Conservation (phyloP, 2,329 filamentous ascomycete species). For the Aspergillus caelatus region DNA sequence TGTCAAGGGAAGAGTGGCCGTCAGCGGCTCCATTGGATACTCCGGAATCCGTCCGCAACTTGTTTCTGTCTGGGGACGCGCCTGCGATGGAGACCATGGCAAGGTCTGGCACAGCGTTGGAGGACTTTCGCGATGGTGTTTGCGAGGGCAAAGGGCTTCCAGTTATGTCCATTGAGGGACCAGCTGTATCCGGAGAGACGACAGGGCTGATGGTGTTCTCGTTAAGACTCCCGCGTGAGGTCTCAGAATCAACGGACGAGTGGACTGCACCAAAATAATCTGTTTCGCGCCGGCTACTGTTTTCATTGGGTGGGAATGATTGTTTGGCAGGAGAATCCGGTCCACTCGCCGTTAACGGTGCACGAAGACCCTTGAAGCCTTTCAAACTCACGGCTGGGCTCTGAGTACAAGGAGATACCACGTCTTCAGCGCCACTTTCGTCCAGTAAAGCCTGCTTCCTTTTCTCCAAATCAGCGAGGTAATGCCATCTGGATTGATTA, state of each 20-base stretch:
- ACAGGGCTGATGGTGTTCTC: slow-evolving; percentile 39
- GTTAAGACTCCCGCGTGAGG: slow-evolving; percentile 26
- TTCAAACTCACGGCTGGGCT: slow-evolving; percentile 29
- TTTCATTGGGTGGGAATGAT: slow-evolving; percentile 12
- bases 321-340: slow-evolving; percentile 16
- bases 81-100: slow-evolving; percentile 28
- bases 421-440: slow-evolving; percentile 24
- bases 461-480: slow-evolving; percentile 36
- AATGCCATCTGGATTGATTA: slow-evolving; percentile 73
- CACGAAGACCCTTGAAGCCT: slow-evolving; percentile 13
- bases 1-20: slow-evolving; percentile 12
- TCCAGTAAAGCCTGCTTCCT: slow-evolving; percentile 28
- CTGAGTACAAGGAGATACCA: slow-evolving; percentile 39
- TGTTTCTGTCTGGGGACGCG: slow-evolving; percentile 18
- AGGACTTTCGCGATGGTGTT: slow-evolving; percentile 34
- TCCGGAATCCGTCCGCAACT: slow-evolving; percentile 11
- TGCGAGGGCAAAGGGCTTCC: slow-evolving; percentile 27
- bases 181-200: slow-evolving; percentile 38
- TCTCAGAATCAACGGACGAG: slow-evolving; percentile 19
- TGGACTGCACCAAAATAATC: slow-evolving; percentile 24
- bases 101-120: slow-evolving; percentile 33
- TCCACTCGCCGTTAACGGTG: slow-evolving; percentile 12
- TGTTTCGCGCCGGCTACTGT: slow-evolving; percentile 5
- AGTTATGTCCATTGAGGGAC: slow-evolving; percentile 40
- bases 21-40: slow-evolving; percentile 13